Conservation (phyloP, 306 rosid genomes). For the Castanopsis chinensis region DNA sequence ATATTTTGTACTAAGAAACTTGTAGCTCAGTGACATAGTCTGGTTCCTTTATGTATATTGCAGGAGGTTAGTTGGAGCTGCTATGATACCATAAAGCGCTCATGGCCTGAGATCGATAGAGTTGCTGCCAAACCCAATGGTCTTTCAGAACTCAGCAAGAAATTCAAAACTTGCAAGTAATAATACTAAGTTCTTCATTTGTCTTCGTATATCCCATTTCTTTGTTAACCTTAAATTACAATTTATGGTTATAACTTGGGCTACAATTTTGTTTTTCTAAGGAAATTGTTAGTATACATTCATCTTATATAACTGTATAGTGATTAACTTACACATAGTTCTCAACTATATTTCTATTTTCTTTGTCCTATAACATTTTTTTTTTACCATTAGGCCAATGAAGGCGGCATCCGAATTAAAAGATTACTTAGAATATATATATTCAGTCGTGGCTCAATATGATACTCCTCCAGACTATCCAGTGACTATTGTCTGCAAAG, state of each 20-base stretch:
- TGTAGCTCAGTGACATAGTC: too few relatives aligned
- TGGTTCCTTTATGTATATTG: background rate
- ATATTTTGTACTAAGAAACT: too few relatives aligned
- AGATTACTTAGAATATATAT: background rate
- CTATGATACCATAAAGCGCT: constrained; percentile 35
- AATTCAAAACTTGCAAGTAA: constrained; percentile 56
- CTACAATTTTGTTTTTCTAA: too few relatives aligned
- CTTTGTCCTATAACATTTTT: too few relatives aligned
- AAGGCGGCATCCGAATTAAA: background rate
- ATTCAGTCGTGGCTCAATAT: constrained; percentile 16
- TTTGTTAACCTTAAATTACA: too few relatives aligned
- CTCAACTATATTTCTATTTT: too few relatives aligned
- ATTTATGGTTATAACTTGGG: too few relatives aligned
- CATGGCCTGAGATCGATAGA: constrained; percentile 55
- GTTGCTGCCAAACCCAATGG: constrained; percentile 43
- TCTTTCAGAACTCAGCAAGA: constrained; percentile 47
- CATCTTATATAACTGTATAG: too few relatives aligned
- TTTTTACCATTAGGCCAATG: background rate
- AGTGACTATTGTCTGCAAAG: constrained; percentile 9
- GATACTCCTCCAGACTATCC: constrained; percentile 4
- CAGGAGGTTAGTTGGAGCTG: constrained; percentile 39
- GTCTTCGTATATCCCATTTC: too few relatives aligned
- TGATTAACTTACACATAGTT: too few relatives aligned
- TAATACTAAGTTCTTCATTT: background rate
- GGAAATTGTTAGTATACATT: too few relatives aligned